Base-by-base conservation (phyloP, 2,329 filamentous ascomycete genomes). In the Esteya vermicola region DNA sequence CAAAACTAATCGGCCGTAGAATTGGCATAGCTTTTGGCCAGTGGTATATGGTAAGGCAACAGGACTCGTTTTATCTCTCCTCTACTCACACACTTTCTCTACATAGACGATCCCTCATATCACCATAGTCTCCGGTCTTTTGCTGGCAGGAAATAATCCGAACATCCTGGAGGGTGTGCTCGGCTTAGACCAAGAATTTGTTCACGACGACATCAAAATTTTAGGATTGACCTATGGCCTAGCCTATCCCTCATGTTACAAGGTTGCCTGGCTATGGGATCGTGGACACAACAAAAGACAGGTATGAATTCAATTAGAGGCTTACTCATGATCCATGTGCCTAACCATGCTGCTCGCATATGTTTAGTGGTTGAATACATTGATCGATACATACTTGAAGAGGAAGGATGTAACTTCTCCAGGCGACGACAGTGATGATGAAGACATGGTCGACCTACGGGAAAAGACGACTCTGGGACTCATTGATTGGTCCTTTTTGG, bases 131-230 rank as follows among this genome's bases (percentile, higher is more conserved):
- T 50, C 49, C 0, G 48, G 47, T 33, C 41, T 50, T 30, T 33
- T 54, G 21, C 45, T 54, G 8, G 51, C 53, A 3, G 50, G 51
- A 8, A 54, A 54, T 43, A 54, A 54, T 26, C 52, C 52, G 9
- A 51, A 48, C 34, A 52, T 47, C n/a, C 40, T 55, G 4, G 50
- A 54, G 31, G 51, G 48, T 2, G 43, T 54, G 6, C 43, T 52
- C 16, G 50, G 44, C 8, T 44, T 48, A 4, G 43, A 50, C 13
- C 33, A 39, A 19, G 32, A 44, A n/a, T 43, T 28, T 32, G 23
- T 6, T 20, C 22, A 41, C 6, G 47, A 48, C 21, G 40, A 42
- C 25, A 38, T 45, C 28, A 44, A 25, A 13, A 16, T 50, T 8
- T 19, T 47, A 0, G 43, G 45, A 4, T 27, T 52, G 8, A 42